Conservation (phyloP, 2,329 filamentous ascomycete species). For the Neonectria faginata region DNA sequence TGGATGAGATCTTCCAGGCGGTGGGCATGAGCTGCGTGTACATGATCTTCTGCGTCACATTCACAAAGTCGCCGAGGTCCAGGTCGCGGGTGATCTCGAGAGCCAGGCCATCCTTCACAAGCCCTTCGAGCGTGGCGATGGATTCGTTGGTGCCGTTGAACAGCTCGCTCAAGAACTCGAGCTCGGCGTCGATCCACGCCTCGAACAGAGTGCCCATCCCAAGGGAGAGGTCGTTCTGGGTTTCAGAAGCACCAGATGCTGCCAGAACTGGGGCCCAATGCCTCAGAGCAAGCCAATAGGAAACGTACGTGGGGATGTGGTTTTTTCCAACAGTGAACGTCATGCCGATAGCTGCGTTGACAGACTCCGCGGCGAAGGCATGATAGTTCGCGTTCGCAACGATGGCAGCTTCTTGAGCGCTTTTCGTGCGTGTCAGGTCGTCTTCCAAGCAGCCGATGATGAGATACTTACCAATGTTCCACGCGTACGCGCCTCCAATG, state of each 20-base stretch:
- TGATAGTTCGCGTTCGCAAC: neutral
- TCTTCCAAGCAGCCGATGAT: no score
- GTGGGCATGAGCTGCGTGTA: constrained; percentile 5
- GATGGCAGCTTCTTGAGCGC: neutral
- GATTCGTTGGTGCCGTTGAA: constrained; percentile 1
- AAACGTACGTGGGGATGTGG: constrained; percentile 8
- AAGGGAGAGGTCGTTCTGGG: constrained; percentile 1
- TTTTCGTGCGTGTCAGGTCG: neutral
- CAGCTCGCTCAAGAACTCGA: neutral
- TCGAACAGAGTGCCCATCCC: constrained; percentile 4
- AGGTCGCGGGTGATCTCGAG: constrained; percentile 1
- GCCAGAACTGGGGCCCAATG: no score
- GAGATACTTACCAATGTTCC: neutral
- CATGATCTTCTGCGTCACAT: constrained; percentile 5
- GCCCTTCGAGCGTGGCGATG: neutral
- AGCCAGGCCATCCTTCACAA: constrained; percentile 3
- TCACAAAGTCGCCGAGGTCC: neutral
- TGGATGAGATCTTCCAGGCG: neutral
- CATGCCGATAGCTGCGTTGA: constrained; percentile 5
- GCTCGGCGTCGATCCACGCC: constrained; percentile 5
- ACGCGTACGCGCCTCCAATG: neutral
- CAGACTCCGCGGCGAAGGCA: neutral
- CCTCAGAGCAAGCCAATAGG: no score
- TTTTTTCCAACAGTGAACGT: neutral
- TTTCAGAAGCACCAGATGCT: neutral